Evolutionary conservation across 2,329 filamentous ascomycete species (phyloP).

Genomic region (Fusarium sp.): DNA sequence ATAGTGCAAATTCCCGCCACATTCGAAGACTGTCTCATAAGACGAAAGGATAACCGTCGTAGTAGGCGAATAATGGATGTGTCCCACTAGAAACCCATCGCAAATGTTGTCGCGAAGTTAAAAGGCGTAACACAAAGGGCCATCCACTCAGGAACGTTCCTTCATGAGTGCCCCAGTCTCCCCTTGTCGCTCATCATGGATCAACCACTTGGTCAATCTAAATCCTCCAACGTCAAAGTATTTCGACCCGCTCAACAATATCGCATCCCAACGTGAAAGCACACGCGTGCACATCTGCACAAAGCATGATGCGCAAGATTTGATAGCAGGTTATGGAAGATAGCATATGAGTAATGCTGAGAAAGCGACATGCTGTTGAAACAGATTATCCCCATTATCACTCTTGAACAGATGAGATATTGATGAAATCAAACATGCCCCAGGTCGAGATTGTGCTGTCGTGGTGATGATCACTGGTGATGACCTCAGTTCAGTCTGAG

Average conservation of each 20-base stretch:
- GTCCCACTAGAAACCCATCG: constrained; percentile 23
- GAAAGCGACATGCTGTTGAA: background rate
- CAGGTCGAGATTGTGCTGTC: constrained; percentile 1
- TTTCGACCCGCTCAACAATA: constrained; percentile 7
- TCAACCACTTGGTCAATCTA: constrained; percentile 32
- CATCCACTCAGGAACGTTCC: background rate
- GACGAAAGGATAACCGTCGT: background rate
- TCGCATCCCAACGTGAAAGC: constrained; percentile 5
- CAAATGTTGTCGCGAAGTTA: constrained; percentile 7
- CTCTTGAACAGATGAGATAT: background rate
- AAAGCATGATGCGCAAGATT: background rate
- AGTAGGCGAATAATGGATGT: background rate
- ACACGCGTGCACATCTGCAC: background rate
- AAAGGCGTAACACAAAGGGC: constrained; percentile 20
- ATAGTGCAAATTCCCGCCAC: constrained; percentile 26
- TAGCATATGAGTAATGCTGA: background rate
- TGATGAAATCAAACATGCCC: background rate
- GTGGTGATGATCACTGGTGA: constrained; percentile 25
- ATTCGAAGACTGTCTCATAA: constrained; percentile 25
- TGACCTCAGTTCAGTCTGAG: constrained; percentile 27
- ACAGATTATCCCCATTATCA: background rate
- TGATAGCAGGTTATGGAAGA: background rate
- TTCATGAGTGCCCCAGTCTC: constrained; percentile 4
- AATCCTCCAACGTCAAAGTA: constrained; percentile 5
- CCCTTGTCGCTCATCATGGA: constrained; percentile 13